Base-by-base conservation (phyloP, 768 basidiomycete genomes). In the Mycena epipterygia region DNA sequence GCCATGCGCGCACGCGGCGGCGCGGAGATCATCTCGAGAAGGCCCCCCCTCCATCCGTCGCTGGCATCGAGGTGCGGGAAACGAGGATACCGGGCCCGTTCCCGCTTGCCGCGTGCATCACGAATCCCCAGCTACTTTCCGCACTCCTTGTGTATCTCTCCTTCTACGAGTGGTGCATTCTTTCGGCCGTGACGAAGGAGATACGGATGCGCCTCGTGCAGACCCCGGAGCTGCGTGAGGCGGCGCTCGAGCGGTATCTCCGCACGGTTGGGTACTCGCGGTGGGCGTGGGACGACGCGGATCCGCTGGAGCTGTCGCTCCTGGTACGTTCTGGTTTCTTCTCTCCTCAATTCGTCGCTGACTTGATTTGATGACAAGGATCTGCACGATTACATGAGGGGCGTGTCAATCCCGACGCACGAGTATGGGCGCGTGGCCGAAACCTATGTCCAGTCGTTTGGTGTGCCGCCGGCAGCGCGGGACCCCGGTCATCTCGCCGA, bases 371-470 rank as follows among this genome's bases (percentile, higher is more conserved):
- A 29, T 52, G 32, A 29, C n/a, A n/a, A 95, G 92, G 94, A 96
- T 79, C 84, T 96, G 44, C 88, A 88, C 75, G 88, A 91, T 59
- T 96, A 95, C 74, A 90, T 95, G 88, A 87, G 90, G 52, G 93
- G 93, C 3, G 91, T 95, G 6, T 90, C 90, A 7, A 88, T 93
- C 29, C 94, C 95, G 9, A 86, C 87, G 5, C 91, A 95, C 71
- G 89, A 92, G 70, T 95, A 93, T 72, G 85, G 89, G 0, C 86
- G 88, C 5, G 84, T 89, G 37, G 88, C 94, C 2, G 83, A 82
- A 7, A 78, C 86, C 30, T 90, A 90, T 72, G 81, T 93, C 13
- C 89, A 90, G 58, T 85, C 87, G 0, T 80, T 86, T 29, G 73
- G 68, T 2, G 70, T 85, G 12, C 88, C 84, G 52, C 86, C 83